Evolutionary conservation across 1,139 yeast species (phyloP), one percentile per base, ranked within the genome.

Genomic region (Geotrichum australiense): DNA sequence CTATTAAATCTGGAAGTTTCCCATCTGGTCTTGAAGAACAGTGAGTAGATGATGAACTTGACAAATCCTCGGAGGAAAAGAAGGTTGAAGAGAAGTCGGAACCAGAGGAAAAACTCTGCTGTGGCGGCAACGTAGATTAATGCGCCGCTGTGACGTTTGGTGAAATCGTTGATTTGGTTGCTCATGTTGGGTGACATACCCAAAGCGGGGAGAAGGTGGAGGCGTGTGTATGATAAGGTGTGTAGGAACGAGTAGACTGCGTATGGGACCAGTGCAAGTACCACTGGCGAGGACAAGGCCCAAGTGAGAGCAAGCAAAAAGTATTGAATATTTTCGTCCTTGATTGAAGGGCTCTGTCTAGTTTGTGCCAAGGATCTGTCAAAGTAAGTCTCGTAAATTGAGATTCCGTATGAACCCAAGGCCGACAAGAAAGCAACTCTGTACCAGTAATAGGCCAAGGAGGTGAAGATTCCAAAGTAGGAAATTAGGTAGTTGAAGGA

Each of bases 41-140:
- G 2, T 11, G 37, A n/a, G 18, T 34, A 34, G 7, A 34, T 15
- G 7, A n/a, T 18, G 20, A 34, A 34, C 29, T 34, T 34, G 22
- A 34, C 15, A 20, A 34, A 34, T 11, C 37, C 30, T 3, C 37
- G 21, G 22, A 34, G 18, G 2, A 34, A n/a, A 6, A 34, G 11
- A n/a, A 34, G 15, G 16, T 34, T 34, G 25, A 34, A 25, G 10
- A 18, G 18, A 5, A 34, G 21, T 24, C 37, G 19, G 11, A 34
- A n/a, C 19, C 26, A 18, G 5, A 34, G 20, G 29, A 34, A 34
- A 6, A 34, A 29, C 15, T 34, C 37, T 8, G 37, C 37, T 12
- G n/a, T 34, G 10, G 37, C 28, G 1, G 37, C 37, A 24, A 34
- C 29, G 27, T 34, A 34, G 15, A 34, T 25, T n/a, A 34, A 29